Evolutionary conservation across 306 rosid genomes (phyloP), one percentile per base, ranked within the genome.

Genomic region (Gillenia trifoliata): DNA sequence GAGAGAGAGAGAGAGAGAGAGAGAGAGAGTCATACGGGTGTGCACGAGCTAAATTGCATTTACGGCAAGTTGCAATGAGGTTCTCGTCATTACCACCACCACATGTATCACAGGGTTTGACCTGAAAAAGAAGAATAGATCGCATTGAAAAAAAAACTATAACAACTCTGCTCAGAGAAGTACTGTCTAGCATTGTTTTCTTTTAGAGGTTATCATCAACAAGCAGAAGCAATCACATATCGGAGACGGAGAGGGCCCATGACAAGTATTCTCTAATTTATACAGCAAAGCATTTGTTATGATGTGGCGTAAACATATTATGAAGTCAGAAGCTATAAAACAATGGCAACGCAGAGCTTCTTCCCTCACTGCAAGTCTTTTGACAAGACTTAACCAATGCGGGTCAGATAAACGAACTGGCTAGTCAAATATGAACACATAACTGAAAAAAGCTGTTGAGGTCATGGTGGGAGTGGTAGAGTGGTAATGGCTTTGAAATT

Each of bases 101-200:
- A 29, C 97, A 92, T 40, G 68, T 55, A 59, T 86, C 86, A 22
- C 97, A 92, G 12, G 78, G 84, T 64, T 66, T 62, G 36, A 43
- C 81, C 97, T 92, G 90, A 78, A 79, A 45, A 55, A n/a, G 47
- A 71, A 12, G 41, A 77, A 67, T 64, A 68, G 78, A 66, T 60
- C 31, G 3, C 60, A 28, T 22, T 9, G 23, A 23, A 36, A 28
- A 31, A 31, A 23, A 40, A 9, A 23, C 10, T 9, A 22, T 0
- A 7, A 28, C 5, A 22, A 25, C 29, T 57, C 63, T 22, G 29
- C 13, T 23, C n/a, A n/a, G n/a, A n/a, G n/a, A n/a, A n/a, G n/a
- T n/a, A n/a, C n/a, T n/a, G n/a, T n/a, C 33, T 12, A 11, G 64
- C 30, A 57, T 9, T 57, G 4, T 57, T 55, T 23, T 52, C 22